Evolutionary conservation across 768 basidiomycete genomes (phyloP), one percentile per base, ranked within the genome.

Genomic region (Amanita exitialis): DNA sequence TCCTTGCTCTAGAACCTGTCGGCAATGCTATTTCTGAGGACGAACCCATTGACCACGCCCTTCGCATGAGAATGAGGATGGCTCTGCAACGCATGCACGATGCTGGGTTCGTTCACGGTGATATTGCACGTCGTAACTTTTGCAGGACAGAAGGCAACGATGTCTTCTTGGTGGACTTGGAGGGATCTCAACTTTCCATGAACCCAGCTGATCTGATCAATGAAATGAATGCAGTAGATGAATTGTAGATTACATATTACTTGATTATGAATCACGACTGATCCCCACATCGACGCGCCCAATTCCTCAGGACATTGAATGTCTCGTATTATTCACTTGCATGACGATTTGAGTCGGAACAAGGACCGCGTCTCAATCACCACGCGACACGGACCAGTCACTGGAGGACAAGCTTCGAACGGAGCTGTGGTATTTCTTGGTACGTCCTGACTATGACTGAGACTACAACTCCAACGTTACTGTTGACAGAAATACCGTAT

Each of bases 351-450:
- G 15, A 57, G 62, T 13, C 52, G 63, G 53, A 70, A 65, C 13
- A 56, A 65, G 8, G 65, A 63, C 2, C 69, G 74, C 13, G 70
- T 84, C 4, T 59, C 63, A 3, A 77, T 77, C 3, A 61, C 76
- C 30, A 86, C 85, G 10, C 69, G 64, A 10, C 78, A 73, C 59
- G 84, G 84, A 0, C 61, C 64, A 5, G 61, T 86, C 20, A 75
- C 62, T 20, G 85, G 85, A 9, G 81, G 78, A 12, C 71, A 78
- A 27, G 77, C 82, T 3, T 64, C 58, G 25, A 86, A 83, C 56
- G 81, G 82, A 1, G 69, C 80, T 37, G 78, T 72, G 4, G 76
- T 77, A 16, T 87, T 85, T 61, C 67, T 87, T 35, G 84, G 85
- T 83, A 57, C 21, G 68, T 18, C 9, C 39, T 10, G 27, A 7